phyloP scores from a whole-genome alignment of 2,329 filamentous ascomycete genomes.

The Clarireedia hainanense region DNA sequence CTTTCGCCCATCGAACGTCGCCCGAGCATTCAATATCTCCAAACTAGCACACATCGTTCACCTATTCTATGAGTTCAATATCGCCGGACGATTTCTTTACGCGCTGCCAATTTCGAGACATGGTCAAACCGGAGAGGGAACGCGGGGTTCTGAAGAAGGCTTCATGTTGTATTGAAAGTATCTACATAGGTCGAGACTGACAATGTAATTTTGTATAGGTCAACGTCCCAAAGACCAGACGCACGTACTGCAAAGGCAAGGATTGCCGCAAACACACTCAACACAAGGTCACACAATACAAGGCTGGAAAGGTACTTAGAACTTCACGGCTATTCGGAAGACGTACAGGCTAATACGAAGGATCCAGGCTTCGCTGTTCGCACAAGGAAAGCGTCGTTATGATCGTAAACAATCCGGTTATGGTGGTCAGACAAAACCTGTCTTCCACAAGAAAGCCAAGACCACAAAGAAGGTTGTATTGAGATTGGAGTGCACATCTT shows the following conservation, averaged over 20 bases:
- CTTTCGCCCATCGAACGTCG: too few species aligned
- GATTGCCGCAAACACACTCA: conserved; percentile 87
- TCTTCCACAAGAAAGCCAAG: conserved; percentile 99
- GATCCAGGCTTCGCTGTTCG: conserved; percentile 72
- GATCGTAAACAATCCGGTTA: conserved; percentile 99
- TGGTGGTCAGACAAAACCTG: conserved; percentile 99
- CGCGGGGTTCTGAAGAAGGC: neutral
- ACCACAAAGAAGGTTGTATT: conserved; percentile 99
- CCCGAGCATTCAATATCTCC: neutral
- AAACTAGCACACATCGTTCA: neutral
- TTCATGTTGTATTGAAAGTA: neutral
- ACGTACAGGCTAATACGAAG: conserved; percentile 7
- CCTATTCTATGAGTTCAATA: neutral
- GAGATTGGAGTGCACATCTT: conserved; percentile 92
- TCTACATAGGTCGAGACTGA: neutral
- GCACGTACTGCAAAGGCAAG: conserved; percentile 97
- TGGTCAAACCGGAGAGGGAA: neutral
- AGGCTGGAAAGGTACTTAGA: conserved; percentile 71
- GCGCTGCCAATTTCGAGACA: too few species aligned
- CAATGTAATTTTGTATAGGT: conserved; percentile 42
- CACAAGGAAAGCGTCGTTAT: conserved; percentile 99
- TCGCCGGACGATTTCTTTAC: too few species aligned
- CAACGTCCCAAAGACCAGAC: conserved; percentile 97
- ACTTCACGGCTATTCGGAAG: conserved; percentile 15
- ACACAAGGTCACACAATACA: conserved; percentile 95